Evolutionary conservation across 345 rosid genomes (phyloP).

Genomic region (Dipteronia sinensis): DNA sequence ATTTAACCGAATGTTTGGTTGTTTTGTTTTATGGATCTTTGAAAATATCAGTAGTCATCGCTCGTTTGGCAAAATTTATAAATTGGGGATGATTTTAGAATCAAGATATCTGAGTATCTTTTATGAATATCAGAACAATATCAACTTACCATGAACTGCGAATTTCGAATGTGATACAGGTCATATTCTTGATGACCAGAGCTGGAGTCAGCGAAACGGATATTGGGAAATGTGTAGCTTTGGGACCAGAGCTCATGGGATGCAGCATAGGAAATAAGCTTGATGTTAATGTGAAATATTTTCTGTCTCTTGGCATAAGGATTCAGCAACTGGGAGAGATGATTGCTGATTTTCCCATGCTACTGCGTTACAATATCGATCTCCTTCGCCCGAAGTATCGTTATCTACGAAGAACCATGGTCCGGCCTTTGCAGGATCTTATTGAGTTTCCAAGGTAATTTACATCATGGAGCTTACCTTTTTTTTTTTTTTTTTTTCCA

Average conservation of each 20-base stretch:
- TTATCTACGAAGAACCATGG: constrained; percentile 80
- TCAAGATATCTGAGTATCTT: not conserved
- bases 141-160: not conserved
- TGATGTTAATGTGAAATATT: constrained; percentile 73
- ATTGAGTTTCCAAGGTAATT: constrained; percentile 86
- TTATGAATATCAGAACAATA: not conserved
- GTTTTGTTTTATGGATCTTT: not conserved
- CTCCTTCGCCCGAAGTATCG: constrained; percentile 76
- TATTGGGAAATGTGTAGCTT: constrained; percentile 79
- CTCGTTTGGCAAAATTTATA: not conserved
- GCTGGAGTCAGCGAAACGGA: constrained; percentile 75
- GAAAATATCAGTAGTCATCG: not conserved
- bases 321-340: constrained; percentile 66
- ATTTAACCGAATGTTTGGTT: not conserved
- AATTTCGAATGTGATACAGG: constrained; percentile 43
- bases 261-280: constrained; percentile 79
- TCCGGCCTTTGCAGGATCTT: constrained; percentile 79
- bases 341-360: constrained; percentile 90
- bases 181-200: constrained; percentile 78
- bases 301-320: constrained; percentile 73
- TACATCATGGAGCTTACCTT: not conserved
- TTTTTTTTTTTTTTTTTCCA: too few relatives aligned
- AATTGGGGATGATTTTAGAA: not conserved
- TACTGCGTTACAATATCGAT: constrained; percentile 74
- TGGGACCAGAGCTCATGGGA: constrained; percentile 85